Percentiles rank a stretch among this genome's conserved stretches.
Evolutionary conservation across 1,139 yeast species (phyloP).

Genomic region (Suhomyces taliae): DNA sequence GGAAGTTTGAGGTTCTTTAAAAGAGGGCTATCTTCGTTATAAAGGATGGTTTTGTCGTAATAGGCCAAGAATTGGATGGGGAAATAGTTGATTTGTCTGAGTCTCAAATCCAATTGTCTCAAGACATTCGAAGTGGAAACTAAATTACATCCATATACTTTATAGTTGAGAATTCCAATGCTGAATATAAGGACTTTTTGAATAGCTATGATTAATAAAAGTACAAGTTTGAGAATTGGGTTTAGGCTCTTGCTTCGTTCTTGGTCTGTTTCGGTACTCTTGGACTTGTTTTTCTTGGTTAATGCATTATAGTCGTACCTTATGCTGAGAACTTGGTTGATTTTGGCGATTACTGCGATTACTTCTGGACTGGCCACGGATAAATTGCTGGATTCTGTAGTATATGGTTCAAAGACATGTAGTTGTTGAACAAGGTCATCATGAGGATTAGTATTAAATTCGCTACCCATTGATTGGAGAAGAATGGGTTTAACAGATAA

Average conservation of each 20-base stretch:
- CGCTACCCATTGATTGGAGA: conserved; percentile 50
- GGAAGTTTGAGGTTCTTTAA: conserved; percentile 34
- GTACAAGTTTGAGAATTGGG: neutral
- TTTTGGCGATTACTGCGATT: conserved; percentile 35
- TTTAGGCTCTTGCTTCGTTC: neutral
- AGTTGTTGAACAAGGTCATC: conserved; percentile 9
- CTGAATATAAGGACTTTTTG: conserved; percentile 23
- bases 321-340: conserved; percentile 31
- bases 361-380: conserved; percentile 30
- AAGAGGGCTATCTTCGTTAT: conserved; percentile 23
- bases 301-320: neutral
- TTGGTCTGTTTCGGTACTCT: too few relatives aligned
- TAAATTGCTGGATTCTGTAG: conserved; percentile 6
- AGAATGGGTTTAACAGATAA: conserved; percentile 73
- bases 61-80: conserved; percentile 76
- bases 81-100: conserved; percentile 74
- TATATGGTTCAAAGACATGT: conserved; percentile 12
- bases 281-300: neutral
- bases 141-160: conserved; percentile 21
- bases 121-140: conserved; percentile 57
- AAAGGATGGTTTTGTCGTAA: conserved; percentile 34
- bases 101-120: conserved; percentile 75
- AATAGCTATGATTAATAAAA: conserved; percentile 11
- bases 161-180: conserved; percentile 27
- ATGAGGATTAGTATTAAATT: conserved; percentile 2